Conservation (phyloP, 208 protist species). For the Trypanosoma melophagium region DNA sequence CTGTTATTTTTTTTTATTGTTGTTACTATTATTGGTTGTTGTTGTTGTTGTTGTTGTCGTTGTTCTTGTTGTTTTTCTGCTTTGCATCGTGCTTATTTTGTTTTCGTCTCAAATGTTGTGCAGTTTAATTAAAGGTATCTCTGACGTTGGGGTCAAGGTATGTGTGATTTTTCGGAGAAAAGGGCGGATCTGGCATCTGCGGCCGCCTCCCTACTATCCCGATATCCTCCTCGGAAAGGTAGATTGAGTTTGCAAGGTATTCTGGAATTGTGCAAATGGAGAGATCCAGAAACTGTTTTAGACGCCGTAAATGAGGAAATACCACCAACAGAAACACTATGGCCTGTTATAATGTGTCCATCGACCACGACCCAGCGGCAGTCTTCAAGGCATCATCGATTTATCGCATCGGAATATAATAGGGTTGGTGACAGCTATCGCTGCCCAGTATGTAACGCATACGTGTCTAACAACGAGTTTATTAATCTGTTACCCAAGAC, state of each 20-base stretch:
- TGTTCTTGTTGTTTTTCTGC: conserved; percentile 31
- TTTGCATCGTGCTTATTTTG: neutral
- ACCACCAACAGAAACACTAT: conserved; percentile 9
- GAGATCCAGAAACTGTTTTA: conserved; percentile 14
- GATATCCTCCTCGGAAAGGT: conserved; percentile 18
- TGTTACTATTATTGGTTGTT: conserved; percentile 19
- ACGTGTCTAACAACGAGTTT: conserved; percentile 7
- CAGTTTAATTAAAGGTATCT: too few relatives aligned
- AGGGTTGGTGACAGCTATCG: conserved; percentile 13
- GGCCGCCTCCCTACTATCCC: conserved; percentile 1
- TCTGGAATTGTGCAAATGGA: conserved; percentile 7
- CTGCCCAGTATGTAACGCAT: conserved; percentile 22
- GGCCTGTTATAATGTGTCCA: conserved; percentile 11
- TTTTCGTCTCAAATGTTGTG: neutral
- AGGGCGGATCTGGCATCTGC: conserved; percentile 14
- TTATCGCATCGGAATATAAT: conserved; percentile 22
- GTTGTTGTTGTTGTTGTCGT: conserved; percentile 34
- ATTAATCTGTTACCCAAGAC: neutral
- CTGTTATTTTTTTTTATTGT: neutral
- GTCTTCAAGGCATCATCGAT: neutral
- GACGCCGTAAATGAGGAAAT: conserved; percentile 1
- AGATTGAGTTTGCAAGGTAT: conserved; percentile 4
- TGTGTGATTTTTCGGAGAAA: neutral
- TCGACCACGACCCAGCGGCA: neutral
- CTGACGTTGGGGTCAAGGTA: neutral